Evolutionary conservation across 1,284 basidiomycete genomes (phyloP), one percentile per base, ranked within the genome.

Genomic region (Boletus albobrunnescens): DNA sequence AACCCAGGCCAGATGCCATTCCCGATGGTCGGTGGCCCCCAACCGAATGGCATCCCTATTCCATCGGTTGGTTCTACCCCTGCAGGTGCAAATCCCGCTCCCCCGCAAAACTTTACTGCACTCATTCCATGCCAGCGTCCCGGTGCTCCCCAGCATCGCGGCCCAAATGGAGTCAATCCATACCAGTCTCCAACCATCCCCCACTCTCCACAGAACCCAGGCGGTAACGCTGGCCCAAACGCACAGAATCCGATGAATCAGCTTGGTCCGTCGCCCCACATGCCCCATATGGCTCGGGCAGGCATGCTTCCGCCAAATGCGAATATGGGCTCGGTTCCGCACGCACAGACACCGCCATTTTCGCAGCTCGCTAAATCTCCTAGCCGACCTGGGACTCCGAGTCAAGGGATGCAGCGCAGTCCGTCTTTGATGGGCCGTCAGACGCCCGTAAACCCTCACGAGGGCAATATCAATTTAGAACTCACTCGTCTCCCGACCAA

Each of bases 351-450:
- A 23, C 61, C 63, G 6, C 53, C 57, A 4, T 71, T 67, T 44
- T 69, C 69, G 14, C 69, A 70, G 43, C 53, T 68, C 11, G 73
- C 70, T 3, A 68, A 78, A 39, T 76, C 82, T 10, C 76, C 78
- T 9, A 83, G 81, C 57, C 71, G 81, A 42, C 73, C 80, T 23
- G 75, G 65, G 5, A 77, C 78, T 1, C 80, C 82, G 0, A 69
- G 71, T 20, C 63, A 70, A 44, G 72, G 77, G 64, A 65, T 68
- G 19, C 74, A 77, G 1, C 77, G 64, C 3, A 85, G 82, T 55
- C 83, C 83, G 12, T 79, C 76, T 7, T 46, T 84, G 55, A 63
- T 69, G 4, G 54, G 69, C 31, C 73, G 78, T 11, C 73, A 75
- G 52, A 67, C 72, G 0, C 73, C 75, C 5, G 22, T 47, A 16